Percentiles rank a stretch among this genome's conserved stretches.
These are phyloP conservation scores for Fraxinus angustifolia DNA, from an alignment of 305 asterid genomes.

Conservation along the genomic window DNA sequence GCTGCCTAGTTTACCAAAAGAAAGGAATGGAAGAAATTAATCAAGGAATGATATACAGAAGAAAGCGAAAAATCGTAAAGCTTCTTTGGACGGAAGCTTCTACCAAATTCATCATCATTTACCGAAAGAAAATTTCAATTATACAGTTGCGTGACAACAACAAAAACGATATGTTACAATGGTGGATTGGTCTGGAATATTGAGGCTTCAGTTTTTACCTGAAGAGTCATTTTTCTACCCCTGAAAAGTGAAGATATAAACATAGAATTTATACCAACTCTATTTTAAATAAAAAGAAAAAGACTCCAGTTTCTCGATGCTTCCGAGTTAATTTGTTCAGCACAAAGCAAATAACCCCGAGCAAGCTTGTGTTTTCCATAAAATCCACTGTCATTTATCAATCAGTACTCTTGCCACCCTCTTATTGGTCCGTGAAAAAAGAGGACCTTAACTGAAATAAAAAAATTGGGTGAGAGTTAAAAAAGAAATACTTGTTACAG, in stretches of 20 bases:
- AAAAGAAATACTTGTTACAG: not conserved
- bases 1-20: not conserved
- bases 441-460: slow-evolving; percentile 23
- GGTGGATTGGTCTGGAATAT: not conserved
- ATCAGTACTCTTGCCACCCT: not conserved
- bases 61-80: not conserved
- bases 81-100: not conserved
- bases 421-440: not conserved
- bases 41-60: not conserved
- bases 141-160: not conserved
- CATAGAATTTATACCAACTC: not conserved
- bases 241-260: not conserved
- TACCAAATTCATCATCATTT: not conserved
- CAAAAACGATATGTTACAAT: not conserved
- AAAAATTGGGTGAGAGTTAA: not conserved
- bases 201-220: not conserved
- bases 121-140: not conserved
- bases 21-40: not conserved
- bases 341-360: slow-evolving; percentile 7
- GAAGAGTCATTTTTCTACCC: not conserved
- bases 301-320: not conserved
- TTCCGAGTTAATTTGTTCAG: slow-evolving; percentile 8
- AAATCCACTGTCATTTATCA: not conserved
- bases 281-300: not conserved
- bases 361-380: not conserved